Evolutionary conservation across 495 filamentous ascomycete genomes (phyloP), one percentile per base, ranked within the genome.

Genomic region (Thermothielavioides terrestris): DNA sequence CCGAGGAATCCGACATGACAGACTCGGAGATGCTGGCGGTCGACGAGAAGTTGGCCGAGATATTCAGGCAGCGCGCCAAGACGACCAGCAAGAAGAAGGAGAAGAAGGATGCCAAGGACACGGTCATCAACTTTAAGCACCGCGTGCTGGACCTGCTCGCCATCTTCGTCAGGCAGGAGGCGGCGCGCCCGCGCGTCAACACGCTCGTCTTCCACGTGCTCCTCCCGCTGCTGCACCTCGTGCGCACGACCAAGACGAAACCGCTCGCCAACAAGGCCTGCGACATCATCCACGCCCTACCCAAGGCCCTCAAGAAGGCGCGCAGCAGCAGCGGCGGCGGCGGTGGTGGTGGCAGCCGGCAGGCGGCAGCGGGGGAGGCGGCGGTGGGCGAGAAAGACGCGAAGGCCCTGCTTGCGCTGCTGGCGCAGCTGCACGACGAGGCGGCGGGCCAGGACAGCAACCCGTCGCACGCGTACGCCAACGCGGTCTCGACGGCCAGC

Each of bases 11-110:
- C 0, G 87, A 92, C 63, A 92, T 95, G 86, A 82, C 87, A 46
- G 92, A 97, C 68, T 88, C 89, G 34, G 86, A 95, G 59, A 98
- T 98, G 92, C 83, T 95, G 68, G 82, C 81, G 11, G 69, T 97
- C 26, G 92, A 98, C 63, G 76, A 76, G 15, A 81, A 86, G 53
- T 78, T 98, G 15, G 77, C 80, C 45, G 83, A 85, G 49, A 84
- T 96, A 41, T 95, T 97, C 75, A 75, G 79, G 48, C 83, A 91
- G 49, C 78, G 82, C 37, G 57, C 60, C 32, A 82, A 77, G 55
- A 71, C 61, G 6, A 56, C 59, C n/a, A 64, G 53, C 51, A 84
- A 86, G 64, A 87, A 88, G 65, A 80, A 86, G 60, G 85, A 92
- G 61, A 83, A 83, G 50, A 88, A 85, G 62, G 84, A 87, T 50